Base-by-base conservation (phyloP, 176 grass and related monocot species). In the Oryza australiensis region DNA sequence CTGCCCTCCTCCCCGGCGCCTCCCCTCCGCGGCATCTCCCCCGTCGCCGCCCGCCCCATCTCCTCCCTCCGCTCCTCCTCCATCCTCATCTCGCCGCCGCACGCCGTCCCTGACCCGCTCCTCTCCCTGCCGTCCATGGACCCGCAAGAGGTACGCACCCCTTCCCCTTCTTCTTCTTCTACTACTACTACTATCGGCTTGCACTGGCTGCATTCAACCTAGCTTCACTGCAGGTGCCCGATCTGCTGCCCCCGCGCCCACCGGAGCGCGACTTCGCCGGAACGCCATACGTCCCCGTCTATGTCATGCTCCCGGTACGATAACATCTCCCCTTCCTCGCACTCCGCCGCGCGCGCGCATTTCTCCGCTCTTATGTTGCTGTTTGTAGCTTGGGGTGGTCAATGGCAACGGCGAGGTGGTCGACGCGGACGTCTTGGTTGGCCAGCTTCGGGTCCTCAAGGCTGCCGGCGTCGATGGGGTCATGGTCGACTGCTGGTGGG, bases 401-500 rank as follows among this genome's bases (percentile, higher is more conserved):
- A 89, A 79, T 80, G 67, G 7, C 27, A 79, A 82, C 6, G 88
- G 92, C 3, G 90, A 98, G 77, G 55, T 94, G 33, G 83, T 69
- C 37, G 90, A 94, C 77, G 88, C 88, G 3, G 86, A 94, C 14
- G 79, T 68, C 49, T 33, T 98, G 79, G 86, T 88, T 9, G 71
- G 78, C 45, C 83, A 98, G 74, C 86, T 98, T 63, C 64, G 77
- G 66, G 80, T 83, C 42, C 90, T 98, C 79, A 94, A 91, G 81
- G 88, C 92, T 5, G 49, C 88, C 3, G 86, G 85, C 8, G 92
- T 98, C 2, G 92, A 98, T 23, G 92, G 95, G 4, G 95, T 98
- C 30, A 98, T 93, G 92, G 88, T 98, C 7, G 92, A 98, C 62
- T 94, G 92, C 84, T 98, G 90, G 90, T 98, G 95, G 95, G 95